phyloP scores from a whole-genome alignment of 805 yeast species.

The Kregervanrija pseudodelftensis region DNA sequence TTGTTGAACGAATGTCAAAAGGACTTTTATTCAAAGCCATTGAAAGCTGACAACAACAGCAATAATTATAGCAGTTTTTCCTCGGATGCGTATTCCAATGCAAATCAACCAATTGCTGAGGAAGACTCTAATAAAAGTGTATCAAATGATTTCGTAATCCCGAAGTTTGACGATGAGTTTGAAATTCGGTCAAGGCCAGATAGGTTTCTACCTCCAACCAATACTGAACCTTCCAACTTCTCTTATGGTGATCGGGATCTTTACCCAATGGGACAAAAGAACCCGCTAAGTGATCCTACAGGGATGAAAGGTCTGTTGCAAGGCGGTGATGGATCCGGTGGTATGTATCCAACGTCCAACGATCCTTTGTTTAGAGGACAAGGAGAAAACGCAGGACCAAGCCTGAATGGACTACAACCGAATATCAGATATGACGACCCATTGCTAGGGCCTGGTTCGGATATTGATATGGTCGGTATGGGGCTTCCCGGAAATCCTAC shows the following conservation, averaged over 20 bases:
- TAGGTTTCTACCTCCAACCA: constrained; percentile 1
- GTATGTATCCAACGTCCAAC: constrained; percentile 46
- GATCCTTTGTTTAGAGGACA: constrained; percentile 42
- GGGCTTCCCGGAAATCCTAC: constrained; percentile 35
- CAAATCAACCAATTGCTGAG: too few species aligned
- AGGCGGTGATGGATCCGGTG: constrained; percentile 29
- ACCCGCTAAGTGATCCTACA: constrained; percentile 37
- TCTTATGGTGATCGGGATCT: constrained; percentile 44
- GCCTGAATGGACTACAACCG: constrained; percentile 28
- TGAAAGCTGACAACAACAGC: neutral
- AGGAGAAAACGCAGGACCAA: constrained; percentile 2
- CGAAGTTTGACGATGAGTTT: constrained; percentile 48
- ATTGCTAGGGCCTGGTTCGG: neutral
- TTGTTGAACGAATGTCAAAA: neutral
- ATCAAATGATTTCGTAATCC: constrained; percentile 31
- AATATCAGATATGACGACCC: constrained; percentile 53
- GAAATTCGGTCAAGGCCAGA: constrained; percentile 24
- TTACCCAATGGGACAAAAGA: constrained; percentile 34
- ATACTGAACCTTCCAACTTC: too few species aligned
- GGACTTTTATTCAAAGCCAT: neutral
- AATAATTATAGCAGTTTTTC: neutral
- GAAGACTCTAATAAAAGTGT: constrained; percentile 11
- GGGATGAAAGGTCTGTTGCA: constrained; percentile 31
- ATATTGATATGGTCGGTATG: constrained; percentile 34
- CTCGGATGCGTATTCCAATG: neutral